A percentile compares a stretch with the other conserved stretches of the same genome.
phyloP scores from a whole-genome alignment of 2,329 filamentous ascomycete genomes.

The Emericellopsis atlantica region DNA sequence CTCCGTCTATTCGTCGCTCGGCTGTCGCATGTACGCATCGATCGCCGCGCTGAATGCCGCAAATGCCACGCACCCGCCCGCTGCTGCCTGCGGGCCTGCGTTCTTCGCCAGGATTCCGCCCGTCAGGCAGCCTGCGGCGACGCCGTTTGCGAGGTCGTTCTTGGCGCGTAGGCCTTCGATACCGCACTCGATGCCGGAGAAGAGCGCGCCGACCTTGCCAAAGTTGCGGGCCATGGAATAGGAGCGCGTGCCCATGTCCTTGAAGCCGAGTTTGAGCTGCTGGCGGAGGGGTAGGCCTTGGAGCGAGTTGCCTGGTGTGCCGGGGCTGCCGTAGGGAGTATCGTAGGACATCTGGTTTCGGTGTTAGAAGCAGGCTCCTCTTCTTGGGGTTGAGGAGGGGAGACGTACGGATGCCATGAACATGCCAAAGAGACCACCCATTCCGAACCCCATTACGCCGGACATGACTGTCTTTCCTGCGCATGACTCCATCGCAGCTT shows the following conservation, averaged over 20 bases:
- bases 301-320: conserved; percentile 1
- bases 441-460: conserved; percentile 84
- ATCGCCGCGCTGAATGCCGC: conserved; percentile 88
- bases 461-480: conserved; percentile 79
- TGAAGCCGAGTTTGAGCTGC: conserved; percentile 77
- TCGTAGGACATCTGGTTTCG: conserved; percentile 84
- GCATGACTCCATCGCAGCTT: conserved; percentile 83
- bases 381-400: not conserved
- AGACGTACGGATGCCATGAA: conserved; percentile 92
- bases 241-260: conserved; percentile 83
- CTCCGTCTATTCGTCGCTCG: conserved; percentile 40
- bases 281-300: conserved; percentile 58
- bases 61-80: conserved; percentile 82
- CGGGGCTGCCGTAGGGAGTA: conserved; percentile 58
- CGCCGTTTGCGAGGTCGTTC: conserved; percentile 84
- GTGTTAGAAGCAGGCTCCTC: not conserved
- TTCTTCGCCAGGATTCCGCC: conserved; percentile 78
- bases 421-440: conserved; percentile 87
- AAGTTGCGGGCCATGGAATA: conserved; percentile 87
- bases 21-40: conserved; percentile 80
- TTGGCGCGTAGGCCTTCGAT: conserved; percentile 88
- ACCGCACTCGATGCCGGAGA: conserved; percentile 86
- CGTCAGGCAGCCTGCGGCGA: conserved; percentile 79
- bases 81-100: conserved; percentile 80
- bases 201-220: conserved; percentile 82